Percentiles rank a stretch among this genome's conserved stretches.
Evolutionary conservation across 1,284 basidiomycete species (phyloP).

Genomic region (Irpex rosettiformis): DNA sequence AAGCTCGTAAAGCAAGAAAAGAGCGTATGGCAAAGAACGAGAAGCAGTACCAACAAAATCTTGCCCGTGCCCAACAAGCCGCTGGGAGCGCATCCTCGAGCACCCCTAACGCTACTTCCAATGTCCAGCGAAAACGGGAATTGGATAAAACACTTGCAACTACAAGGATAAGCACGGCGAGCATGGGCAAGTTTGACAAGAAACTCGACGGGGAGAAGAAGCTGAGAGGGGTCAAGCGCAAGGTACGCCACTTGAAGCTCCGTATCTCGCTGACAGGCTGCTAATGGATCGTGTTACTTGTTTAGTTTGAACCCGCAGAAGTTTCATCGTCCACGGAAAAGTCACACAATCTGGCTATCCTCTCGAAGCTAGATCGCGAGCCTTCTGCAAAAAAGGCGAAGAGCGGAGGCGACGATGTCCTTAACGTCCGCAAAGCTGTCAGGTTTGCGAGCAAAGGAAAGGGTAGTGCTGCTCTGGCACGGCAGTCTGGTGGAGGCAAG

Average conservation of each 20-base stretch:
- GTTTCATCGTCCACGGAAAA: conserved; percentile 65
- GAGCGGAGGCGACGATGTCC: conserved; percentile 47
- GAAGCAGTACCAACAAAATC: conserved; percentile 76
- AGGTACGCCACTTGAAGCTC: no score
- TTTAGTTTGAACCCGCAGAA: conserved; percentile 81
- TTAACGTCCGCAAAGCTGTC: conserved; percentile 89
- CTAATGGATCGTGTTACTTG: conserved; percentile 3
- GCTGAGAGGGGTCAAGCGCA: conserved; percentile 85
- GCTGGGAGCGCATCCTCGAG: conserved; percentile 20
- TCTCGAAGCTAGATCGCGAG: conserved; percentile 75
- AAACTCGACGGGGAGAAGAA: conserved; percentile 90
- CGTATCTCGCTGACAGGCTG: no score
- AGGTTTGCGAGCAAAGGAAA: conserved; percentile 69
- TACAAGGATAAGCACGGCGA: conserved; percentile 85
- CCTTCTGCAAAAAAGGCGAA: conserved; percentile 38
- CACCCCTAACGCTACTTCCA: conserved; percentile 29
- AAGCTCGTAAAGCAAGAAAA: conserved; percentile 76
- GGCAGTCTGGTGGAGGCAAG: conserved; percentile 21
- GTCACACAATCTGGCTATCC: conserved; percentile 67
- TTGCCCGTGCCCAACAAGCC: conserved; percentile 52
- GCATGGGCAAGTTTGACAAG: conserved; percentile 91
- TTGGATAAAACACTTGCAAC: conserved; percentile 79
- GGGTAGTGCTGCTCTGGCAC: conserved; percentile 55
- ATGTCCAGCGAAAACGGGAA: conserved; percentile 55
- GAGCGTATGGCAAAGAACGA: conserved; percentile 84